phyloP scores from a whole-genome alignment of 192 early-diverging fungal genomes.

The Coemansia sp. region DNA sequence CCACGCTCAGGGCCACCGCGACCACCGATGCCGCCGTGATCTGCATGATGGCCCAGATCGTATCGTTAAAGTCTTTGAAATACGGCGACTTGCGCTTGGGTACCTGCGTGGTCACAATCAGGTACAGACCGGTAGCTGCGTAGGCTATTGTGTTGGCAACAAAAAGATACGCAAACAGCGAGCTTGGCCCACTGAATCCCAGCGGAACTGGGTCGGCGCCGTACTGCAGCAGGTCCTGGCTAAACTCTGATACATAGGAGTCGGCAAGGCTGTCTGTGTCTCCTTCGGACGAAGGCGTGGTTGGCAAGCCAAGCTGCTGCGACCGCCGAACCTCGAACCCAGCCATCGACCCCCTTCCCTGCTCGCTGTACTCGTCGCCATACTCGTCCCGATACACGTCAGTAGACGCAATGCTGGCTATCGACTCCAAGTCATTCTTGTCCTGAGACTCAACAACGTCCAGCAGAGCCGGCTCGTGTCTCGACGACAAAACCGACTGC shows the following conservation, averaged over 20 bases:
- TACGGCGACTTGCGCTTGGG: conserved; percentile 38
- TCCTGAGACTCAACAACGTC: not conserved
- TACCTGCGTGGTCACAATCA: conserved; percentile 26
- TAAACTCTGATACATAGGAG: conserved; percentile 49
- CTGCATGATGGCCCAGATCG: conserved; percentile 27
- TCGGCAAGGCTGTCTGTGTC: conserved; percentile 17
- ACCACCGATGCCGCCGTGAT: conserved; percentile 19
- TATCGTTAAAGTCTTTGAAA: conserved; percentile 39
- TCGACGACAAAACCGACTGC: conserved; percentile 3
- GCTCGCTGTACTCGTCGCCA: conserved; percentile 1
- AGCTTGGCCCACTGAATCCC: conserved; percentile 32
- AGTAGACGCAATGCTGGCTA: conserved; percentile 25
- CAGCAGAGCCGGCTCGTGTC: conserved; percentile 32
- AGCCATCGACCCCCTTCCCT: conserved; percentile 16
- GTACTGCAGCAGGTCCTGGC: conserved; percentile 43
- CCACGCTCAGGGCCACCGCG: conserved; percentile 24
- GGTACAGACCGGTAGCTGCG: conserved; percentile 14
- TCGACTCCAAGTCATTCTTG: conserved; percentile 18
- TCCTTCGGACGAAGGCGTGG: not conserved
- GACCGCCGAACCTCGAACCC: conserved; percentile 16
- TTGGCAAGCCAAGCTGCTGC: not conserved
- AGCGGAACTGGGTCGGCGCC: conserved; percentile 14
- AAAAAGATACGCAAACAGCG: conserved; percentile 31
- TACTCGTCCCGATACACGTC: conserved; percentile 8
- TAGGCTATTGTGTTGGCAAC: conserved; percentile 25